Evolutionary conservation across 2,329 filamentous ascomycete genomes (phyloP).

Genomic region (Claviceps arundinis): DNA sequence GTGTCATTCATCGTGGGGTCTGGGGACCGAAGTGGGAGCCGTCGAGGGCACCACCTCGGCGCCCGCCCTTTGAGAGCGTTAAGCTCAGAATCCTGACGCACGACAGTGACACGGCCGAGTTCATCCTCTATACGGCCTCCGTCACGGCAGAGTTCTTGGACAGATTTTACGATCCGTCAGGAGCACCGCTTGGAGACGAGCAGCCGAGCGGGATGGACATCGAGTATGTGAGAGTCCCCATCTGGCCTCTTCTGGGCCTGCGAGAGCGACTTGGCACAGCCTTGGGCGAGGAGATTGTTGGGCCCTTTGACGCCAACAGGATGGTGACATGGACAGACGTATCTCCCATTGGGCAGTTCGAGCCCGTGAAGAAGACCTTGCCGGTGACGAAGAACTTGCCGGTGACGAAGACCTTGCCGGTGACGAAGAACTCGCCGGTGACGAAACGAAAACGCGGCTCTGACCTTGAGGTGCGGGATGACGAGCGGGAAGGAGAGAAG

Average conservation of each 20-base stretch:
- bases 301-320: constrained; percentile 23
- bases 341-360: constrained; percentile 17
- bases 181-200: constrained; percentile 18
- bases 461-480: constrained; percentile 15
- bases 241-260: constrained; percentile 42
- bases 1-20: background rate
- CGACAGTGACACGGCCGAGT: constrained; percentile 32
- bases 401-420: background rate
- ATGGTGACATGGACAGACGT: constrained; percentile 26
- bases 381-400: constrained; percentile 3
- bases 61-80: constrained; percentile 30
- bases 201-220: constrained; percentile 27
- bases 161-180: constrained; percentile 36
- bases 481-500: constrained; percentile 27
- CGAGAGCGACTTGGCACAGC: constrained; percentile 41
- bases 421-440: constrained; percentile 2
- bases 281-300: constrained; percentile 37
- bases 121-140: constrained; percentile 39
- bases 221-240: constrained; percentile 33
- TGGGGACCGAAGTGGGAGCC: constrained; percentile 16
- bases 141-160: constrained; percentile 35
- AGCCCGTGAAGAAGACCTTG: background rate
- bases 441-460: constrained; percentile 20
- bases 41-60: constrained; percentile 9
- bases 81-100: constrained; percentile 38